Conservation (phyloP, 768 basidiomycete genomes). For the Vararia minispora region DNA sequence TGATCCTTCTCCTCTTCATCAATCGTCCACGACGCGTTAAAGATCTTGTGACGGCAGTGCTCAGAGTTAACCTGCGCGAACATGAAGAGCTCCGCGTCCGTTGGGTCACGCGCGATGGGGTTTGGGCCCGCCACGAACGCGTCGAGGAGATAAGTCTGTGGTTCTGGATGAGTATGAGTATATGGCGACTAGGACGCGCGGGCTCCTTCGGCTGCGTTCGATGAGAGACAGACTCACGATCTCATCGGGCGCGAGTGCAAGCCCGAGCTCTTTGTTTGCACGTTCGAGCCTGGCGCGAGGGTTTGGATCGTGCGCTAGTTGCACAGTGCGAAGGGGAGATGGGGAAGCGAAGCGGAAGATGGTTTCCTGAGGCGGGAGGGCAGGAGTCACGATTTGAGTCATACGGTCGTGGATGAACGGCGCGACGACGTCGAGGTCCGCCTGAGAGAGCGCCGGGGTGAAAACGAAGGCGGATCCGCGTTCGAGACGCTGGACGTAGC, state of each 20-base stretch:
- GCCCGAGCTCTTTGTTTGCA: conserved; percentile 79
- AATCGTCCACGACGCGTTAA: conserved; percentile 95
- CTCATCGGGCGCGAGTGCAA: conserved; percentile 84
- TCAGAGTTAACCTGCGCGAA: conserved; percentile 99
- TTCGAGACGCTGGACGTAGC: conserved; percentile 71
- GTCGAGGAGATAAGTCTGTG: conserved; percentile 81
- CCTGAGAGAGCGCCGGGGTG: conserved; percentile 30
- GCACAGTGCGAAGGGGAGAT: conserved; percentile 59
- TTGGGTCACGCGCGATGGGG: conserved; percentile 74
- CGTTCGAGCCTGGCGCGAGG: conserved; percentile 54
- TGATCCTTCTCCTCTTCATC: conserved; percentile 52
- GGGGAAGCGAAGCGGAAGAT: conserved; percentile 56
- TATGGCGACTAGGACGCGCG: too few species aligned
- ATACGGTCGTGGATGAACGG: conserved; percentile 89
- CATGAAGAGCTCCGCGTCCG: conserved; percentile 99
- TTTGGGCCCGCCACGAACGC: conserved; percentile 68
- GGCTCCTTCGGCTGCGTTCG: too few species aligned
- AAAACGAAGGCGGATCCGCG: conserved; percentile 69
- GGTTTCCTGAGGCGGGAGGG: conserved; percentile 42
- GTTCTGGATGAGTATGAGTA: too few species aligned
- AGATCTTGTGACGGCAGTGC: conserved; percentile 98
- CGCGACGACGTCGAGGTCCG: conserved; percentile 43
- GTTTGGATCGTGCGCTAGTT: conserved; percentile 33
- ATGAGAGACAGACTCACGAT: too few species aligned
- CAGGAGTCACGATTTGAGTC: conserved; percentile 70